Base-by-base conservation (phyloP, 305 asterid genomes). In the Fraxinus xanthoxyloides region DNA sequence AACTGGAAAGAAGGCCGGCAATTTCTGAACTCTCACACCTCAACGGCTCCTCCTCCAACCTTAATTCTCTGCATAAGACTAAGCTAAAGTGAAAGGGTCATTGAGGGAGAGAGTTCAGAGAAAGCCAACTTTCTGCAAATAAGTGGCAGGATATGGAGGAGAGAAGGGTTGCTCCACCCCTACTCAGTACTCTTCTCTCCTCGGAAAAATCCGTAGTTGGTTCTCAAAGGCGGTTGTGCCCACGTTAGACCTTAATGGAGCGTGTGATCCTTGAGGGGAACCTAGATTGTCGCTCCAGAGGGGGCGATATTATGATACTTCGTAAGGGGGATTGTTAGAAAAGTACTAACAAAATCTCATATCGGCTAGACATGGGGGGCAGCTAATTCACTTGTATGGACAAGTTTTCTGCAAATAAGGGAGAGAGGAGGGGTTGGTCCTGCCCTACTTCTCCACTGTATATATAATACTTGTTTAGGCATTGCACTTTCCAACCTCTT, bases 81-180 rank as follows among this genome's bases (percentile, higher is more conserved):
- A 72, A 36, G 59, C 32, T 19, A 43, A 31, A 56, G 30, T 19
- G 76, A 31, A 77, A 59, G 80, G 83, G 87, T 93, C 95, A 86
- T 86, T 90, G 93, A 91, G 93, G 93, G 92, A 90, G 95, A 91
- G 92, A 90, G 92, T 81, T 91, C 86, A 87, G 90, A 86, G 83
- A 87, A 75, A 65, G 59, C 82, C 87, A 63, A 35, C 61, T 72
- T 80, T 82, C 79, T 78, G 31, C 43, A 43, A 7, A 40, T 19
- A 31, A 8, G 34, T 38, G 30, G n/a, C n/a, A 15, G 23, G 23
- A 17, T 4, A 51, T 51, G 61, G 2, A 51, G 61, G 19, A 46
- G 56, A 46, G 51, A 40, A 10, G 15, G 51, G 54, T 46, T 13
- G n/a, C 54, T 13, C 54, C 54, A 3, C 7, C 61, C 21, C 21